These are phyloP conservation scores for Teratosphaeriaceae sp. DNA, from an alignment of 2,329 filamentous ascomycete species.

Conservation along the genomic window DNA sequence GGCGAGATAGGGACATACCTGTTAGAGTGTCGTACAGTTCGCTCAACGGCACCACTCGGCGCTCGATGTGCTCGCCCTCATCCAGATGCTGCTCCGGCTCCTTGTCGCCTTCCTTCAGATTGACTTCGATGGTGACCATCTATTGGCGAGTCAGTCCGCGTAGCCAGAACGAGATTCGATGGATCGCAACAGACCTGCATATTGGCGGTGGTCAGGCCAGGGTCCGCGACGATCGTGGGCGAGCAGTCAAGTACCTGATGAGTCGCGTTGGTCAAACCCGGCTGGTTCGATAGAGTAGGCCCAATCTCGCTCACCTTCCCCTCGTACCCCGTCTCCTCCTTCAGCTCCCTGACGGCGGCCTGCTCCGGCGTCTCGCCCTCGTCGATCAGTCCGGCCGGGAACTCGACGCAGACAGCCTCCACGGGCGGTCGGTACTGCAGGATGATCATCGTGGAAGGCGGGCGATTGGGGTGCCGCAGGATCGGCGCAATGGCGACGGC, in stretches of 20 bases:
- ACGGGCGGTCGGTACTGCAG: constrained; percentile 55
- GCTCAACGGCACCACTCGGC: constrained; percentile 51
- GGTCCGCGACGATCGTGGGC: constrained; percentile 61
- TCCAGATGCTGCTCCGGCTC: constrained; percentile 53
- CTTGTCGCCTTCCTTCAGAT: constrained; percentile 44
- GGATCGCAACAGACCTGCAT: constrained; percentile 40
- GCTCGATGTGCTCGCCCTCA: constrained; percentile 55
- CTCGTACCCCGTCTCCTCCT: constrained; percentile 58
- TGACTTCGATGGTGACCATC: constrained; percentile 53
- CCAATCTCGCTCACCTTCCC: constrained; percentile 43
- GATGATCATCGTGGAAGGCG: constrained; percentile 48
- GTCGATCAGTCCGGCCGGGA: constrained; percentile 55
- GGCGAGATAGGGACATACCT: constrained; percentile 25
- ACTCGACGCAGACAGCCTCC: constrained; percentile 52
- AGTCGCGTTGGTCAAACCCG: constrained; percentile 36
- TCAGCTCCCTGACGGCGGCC: constrained; percentile 52
- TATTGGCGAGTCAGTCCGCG: constrained; percentile 6
- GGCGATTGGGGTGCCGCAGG: constrained; percentile 40
- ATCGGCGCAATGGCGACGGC: constrained; percentile 54
- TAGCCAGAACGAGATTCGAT: neutral
- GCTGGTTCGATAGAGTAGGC: constrained; percentile 56
- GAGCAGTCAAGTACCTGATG: constrained; percentile 43
- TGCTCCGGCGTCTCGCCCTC: constrained; percentile 49
- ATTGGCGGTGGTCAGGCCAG: constrained; percentile 54
- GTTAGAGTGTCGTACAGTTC: constrained; percentile 51